Evolutionary conservation across 2,329 filamentous ascomycete genomes (phyloP).

Genomic region (Elsinoe necatrix): DNA sequence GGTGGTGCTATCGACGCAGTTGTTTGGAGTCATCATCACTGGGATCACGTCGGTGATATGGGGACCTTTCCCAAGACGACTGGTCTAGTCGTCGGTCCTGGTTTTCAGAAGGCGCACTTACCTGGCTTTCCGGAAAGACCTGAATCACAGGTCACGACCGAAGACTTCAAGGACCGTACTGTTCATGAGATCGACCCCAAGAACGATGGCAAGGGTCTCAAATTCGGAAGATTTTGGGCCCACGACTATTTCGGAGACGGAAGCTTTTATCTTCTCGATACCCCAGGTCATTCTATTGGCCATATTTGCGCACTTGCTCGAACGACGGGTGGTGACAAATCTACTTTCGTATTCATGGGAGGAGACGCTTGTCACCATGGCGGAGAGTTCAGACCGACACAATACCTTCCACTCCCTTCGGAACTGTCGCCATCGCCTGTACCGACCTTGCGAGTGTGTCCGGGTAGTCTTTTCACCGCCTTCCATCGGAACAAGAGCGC

Average conservation of each 20-base stretch:
- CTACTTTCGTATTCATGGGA: constrained; percentile 44
- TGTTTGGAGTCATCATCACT: constrained; percentile 30
- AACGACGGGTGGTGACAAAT: constrained; percentile 25
- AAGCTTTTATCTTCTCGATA: constrained; percentile 47
- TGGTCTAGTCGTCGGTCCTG: constrained; percentile 41
- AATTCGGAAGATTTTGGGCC: constrained; percentile 41
- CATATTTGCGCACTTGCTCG: constrained; percentile 45
- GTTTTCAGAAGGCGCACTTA: constrained; percentile 35
- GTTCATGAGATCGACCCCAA: constrained; percentile 31
- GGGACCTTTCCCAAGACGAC: constrained; percentile 37
- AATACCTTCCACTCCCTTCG: constrained; percentile 33
- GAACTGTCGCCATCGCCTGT: constrained; percentile 30
- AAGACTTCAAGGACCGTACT: constrained; percentile 34
- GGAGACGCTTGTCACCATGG: constrained; percentile 42
- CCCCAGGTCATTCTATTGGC: constrained; percentile 45
- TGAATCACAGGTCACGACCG: constrained; percentile 33
- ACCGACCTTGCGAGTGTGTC: constrained; percentile 27
- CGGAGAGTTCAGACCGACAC: constrained; percentile 39
- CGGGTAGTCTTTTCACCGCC: constrained; percentile 34
- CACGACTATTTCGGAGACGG: constrained; percentile 50
- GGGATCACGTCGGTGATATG: constrained; percentile 34
- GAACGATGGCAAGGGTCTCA: constrained; percentile 28
- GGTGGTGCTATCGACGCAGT: constrained; percentile 28
- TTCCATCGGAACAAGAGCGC: constrained; percentile 31
- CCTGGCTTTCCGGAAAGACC: constrained; percentile 39